Base-by-base conservation (phyloP, 148 eudicot genomes). In the Mesembryanthemum crystallinum region DNA sequence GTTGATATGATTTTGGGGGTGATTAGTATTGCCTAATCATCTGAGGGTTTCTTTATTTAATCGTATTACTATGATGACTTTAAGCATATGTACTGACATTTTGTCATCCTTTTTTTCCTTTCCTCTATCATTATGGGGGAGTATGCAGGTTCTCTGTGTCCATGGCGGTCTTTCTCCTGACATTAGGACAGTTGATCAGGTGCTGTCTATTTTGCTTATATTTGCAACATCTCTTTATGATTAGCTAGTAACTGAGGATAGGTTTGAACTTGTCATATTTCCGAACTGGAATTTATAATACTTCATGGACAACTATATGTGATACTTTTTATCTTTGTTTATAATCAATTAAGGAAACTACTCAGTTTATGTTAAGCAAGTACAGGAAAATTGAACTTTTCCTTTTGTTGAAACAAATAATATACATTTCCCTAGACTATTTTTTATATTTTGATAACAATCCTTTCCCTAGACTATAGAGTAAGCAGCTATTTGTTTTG, bases 81-180 rank as follows among this genome's bases (percentile, higher is more conserved):
- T 6, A 4, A 52, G 7, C 10, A 15, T 23, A 0, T 29, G 10
- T 15, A 33, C 68, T 35, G n/a, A 18, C 6, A 8, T 69, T 18
- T 32, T 66, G 21, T 25, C 8, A 58, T 1, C 21, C 61, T 18
- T 29, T 65, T 61, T 6, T 24, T 13, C 43, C 30, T 33, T 43
- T 49, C 42, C 10, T 66, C 70, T 45, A 59, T 45, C 61, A 21
- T 20, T 69, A 42, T 52, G 30, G 54, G 57, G 35, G 61, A 72
- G 43, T 51, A 58, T 79, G 70, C 91, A 95, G 99, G 99, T 95
- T 78, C 85, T 95, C 33, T 95, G 99, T 75, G 99, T 95, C 55
- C 99, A 95, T 73, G 99, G 99, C 83, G 99, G 99, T 67, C 98
- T 95, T 52, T 95, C 99, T 68, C 99, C 99, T 45, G 99, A 95